Evolutionary conservation across 257 asterid species (phyloP), one percentile per base, ranked within the genome.

Genomic region (Catharanthus roseus): DNA sequence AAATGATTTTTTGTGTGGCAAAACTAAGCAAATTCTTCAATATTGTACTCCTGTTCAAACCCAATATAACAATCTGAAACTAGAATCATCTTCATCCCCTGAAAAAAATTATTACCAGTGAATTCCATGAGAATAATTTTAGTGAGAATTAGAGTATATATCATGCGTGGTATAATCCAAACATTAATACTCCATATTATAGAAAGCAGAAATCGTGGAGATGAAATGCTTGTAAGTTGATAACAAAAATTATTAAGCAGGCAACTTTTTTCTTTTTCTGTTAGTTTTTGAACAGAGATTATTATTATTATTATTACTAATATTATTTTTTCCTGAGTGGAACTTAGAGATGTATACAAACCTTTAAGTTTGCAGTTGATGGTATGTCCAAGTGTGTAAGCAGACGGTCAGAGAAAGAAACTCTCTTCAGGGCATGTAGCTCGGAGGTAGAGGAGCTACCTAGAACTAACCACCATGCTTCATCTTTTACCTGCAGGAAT

Each of bases 401-500:
- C 81, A 86, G 66, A 70, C 82, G 78, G 57, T 87, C 85, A 0
- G 74, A 78, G 85, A 93, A 88, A 62, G 96, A 84, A 69, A 91
- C 88, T 78, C 97, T 86, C 86, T 89, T 93, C 81, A 89, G 56
- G 26, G 96, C 88, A 80, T 80, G 68, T 8, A 93, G 89, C 72
- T 93, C 96, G 70, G 89, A 80, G 66, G 89, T 78, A 34, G 93
- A 67, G 72, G 87, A 83, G 76, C 87, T 91, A 74, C 91, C 90
- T 54, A 93, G 88, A 75, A 93, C 82, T 83, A 91, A 80, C 99
- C 99, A 91, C 99, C 99, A 93, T n/a, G 96, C 96, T 84, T 93
- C 99, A 67, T 91, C 90, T 91, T 91, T 93, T 58, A 88, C 84
- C 99, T 93, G 90, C 60, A 56, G 72, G 73, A 44, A 69, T 31